Evolutionary conservation across 2,329 filamentous ascomycete species (phyloP).

Genomic region (Pseudophaeomoniella oleicola): DNA sequence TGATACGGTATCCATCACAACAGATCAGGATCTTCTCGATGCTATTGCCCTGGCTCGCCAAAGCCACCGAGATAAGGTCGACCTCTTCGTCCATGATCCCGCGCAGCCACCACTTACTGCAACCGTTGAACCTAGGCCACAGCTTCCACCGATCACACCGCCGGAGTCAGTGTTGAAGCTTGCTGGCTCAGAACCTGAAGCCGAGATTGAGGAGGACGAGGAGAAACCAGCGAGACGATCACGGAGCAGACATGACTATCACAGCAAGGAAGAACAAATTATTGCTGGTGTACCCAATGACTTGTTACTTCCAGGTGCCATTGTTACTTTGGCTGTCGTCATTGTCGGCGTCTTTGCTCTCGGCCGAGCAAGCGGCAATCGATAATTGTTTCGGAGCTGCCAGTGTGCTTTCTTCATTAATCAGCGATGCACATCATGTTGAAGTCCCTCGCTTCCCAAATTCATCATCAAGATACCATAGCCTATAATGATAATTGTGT

Average conservation of each 20-base stretch:
- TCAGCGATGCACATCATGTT: no score
- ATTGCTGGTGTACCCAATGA: slow-evolving; percentile 91
- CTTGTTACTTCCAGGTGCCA: slow-evolving; percentile 78
- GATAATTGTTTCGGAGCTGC: no score
- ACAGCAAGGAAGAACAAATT: slow-evolving; percentile 52
- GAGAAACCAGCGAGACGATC: slow-evolving; percentile 15
- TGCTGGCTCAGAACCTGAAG: slow-evolving; percentile 26
- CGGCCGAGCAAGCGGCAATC: slow-evolving; percentile 48
- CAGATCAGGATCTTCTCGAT: slow-evolving; percentile 82
- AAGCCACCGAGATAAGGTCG: slow-evolving; percentile 75
- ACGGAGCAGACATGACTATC: neutral
- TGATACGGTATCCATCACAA: slow-evolving; percentile 92
- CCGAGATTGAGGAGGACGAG: slow-evolving; percentile 20
- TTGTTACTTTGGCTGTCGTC: slow-evolving; percentile 86
- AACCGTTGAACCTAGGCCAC: slow-evolving; percentile 45
- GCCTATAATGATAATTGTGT: no score
- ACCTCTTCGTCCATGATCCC: slow-evolving; percentile 90
- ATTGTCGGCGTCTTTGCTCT: slow-evolving; percentile 90
- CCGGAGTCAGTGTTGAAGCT: slow-evolving; percentile 32
- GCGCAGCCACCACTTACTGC: slow-evolving; percentile 67
- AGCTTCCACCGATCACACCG: slow-evolving; percentile 31
- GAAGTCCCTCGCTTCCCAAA: no score
- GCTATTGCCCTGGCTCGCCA: slow-evolving; percentile 73
- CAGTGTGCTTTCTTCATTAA: no score
- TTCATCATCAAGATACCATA: no score